These are phyloP conservation scores for Leishmania major DNA, from an alignment of 208 protist genomes.

Conservation along the genomic window DNA sequence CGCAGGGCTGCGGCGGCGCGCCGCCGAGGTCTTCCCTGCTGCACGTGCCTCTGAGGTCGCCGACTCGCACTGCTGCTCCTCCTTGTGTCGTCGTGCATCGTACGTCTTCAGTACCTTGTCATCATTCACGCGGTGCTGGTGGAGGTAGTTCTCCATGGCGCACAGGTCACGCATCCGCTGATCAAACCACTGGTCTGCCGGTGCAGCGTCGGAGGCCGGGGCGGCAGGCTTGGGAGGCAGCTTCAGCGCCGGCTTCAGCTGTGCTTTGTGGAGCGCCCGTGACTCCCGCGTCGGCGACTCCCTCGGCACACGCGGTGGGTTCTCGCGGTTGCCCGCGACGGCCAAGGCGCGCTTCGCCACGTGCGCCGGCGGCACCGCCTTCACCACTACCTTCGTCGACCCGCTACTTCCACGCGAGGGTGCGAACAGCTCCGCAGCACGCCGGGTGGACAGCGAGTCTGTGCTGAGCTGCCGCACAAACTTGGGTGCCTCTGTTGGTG, in stretches of 20 bases:
- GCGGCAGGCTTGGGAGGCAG: slow-evolving; percentile 1
- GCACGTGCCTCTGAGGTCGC: not conserved
- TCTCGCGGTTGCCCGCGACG: slow-evolving; percentile 13
- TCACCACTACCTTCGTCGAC: slow-evolving; percentile 16
- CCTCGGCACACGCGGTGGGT: slow-evolving; percentile 5
- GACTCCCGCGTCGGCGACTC: slow-evolving; percentile 23
- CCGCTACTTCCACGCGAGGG: slow-evolving; percentile 5
- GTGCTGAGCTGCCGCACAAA: slow-evolving; percentile 22
- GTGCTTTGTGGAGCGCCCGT: not conserved
- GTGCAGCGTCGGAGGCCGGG: not conserved
- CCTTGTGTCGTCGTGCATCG: slow-evolving; percentile 28
- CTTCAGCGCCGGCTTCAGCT: slow-evolving; percentile 4
- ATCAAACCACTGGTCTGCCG: slow-evolving; percentile 30
- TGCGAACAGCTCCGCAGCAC: slow-evolving; percentile 8
- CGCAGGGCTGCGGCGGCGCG: slow-evolving; percentile 14
- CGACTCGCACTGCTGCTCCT: slow-evolving; percentile 16
- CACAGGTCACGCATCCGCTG: slow-evolving; percentile 49
- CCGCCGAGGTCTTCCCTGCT: slow-evolving; percentile 9
- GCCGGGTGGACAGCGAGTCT: slow-evolving; percentile 8
- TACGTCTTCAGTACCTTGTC: slow-evolving; percentile 59
- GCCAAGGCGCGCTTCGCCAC: slow-evolving; percentile 16
- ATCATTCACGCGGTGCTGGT: slow-evolving; percentile 72
- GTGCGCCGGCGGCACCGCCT: slow-evolving; percentile 21
- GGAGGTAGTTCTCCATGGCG: slow-evolving; percentile 75
- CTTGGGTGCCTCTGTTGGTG: slow-evolving; percentile 4